Evolutionary conservation across 2,329 filamentous ascomycete genomes (phyloP).

Genomic region (Colletotrichum melonis): DNA sequence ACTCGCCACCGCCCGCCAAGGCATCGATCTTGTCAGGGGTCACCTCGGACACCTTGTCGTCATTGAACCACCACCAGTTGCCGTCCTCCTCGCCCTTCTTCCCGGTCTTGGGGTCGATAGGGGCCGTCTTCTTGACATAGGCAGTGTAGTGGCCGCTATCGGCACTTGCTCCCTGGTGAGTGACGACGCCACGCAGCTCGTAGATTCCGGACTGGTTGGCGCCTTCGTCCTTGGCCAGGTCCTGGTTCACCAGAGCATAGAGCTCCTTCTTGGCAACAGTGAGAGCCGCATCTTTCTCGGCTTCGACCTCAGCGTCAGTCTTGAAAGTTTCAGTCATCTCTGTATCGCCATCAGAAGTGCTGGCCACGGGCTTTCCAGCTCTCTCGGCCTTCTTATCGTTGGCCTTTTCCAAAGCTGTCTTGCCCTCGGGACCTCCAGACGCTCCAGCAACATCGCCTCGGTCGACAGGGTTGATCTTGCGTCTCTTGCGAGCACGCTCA

Average conservation of each 20-base stretch:
- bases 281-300: slow-evolving; percentile 81
- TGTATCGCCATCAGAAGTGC: slow-evolving; percentile 72
- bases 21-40: slow-evolving; percentile 90
- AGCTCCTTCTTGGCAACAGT: slow-evolving; percentile 89
- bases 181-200: slow-evolving; percentile 92
- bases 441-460: slow-evolving; percentile 57
- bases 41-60: slow-evolving; percentile 96
- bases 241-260: slow-evolving; percentile 78
- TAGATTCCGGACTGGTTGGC: slow-evolving; percentile 96
- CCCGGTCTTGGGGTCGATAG: slow-evolving; percentile 78
- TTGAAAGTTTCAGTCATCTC: slow-evolving; percentile 85
- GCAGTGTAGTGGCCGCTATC: slow-evolving; percentile 99
- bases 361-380: slow-evolving; percentile 42
- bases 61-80: slow-evolving; percentile 99
- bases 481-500: slow-evolving; percentile 89
- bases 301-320: slow-evolving; percentile 92
- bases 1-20: slow-evolving; percentile 89
- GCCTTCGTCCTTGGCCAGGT: slow-evolving; percentile 80
- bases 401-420: slow-evolving; percentile 61
- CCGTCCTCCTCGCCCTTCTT: slow-evolving; percentile 86
- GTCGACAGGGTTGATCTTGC: slow-evolving; percentile 73
- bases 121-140: slow-evolving; percentile 91
- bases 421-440: slow-evolving; percentile 57
- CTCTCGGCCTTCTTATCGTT: slow-evolving; percentile 51
- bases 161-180: slow-evolving; percentile 95